A percentile compares a stretch with the other conserved stretches of the same genome.
phyloP scores from a whole-genome alignment of 495 filamentous ascomycete species.

The Aspergillus haitiensis region DNA sequence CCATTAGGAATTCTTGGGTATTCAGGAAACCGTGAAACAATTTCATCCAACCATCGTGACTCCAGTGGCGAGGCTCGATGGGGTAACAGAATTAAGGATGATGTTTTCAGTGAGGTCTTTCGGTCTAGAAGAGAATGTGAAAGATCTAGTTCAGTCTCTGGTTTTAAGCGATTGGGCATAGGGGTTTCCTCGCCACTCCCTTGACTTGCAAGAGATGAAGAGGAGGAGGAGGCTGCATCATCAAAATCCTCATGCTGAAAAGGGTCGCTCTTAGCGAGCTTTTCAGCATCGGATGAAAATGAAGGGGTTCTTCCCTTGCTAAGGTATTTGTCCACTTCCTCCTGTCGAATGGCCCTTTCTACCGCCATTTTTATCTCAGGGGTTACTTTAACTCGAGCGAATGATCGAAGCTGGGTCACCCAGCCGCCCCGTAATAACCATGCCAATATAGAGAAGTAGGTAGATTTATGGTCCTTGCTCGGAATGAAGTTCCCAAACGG shows the following conservation, averaged over 20 bases:
- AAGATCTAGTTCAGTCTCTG: conserved; percentile 31
- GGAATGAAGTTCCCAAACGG: conserved; percentile 81
- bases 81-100: conserved; percentile 52
- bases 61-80: conserved; percentile 60
- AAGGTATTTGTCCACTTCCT: conserved; percentile 46
- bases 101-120: conserved; percentile 40
- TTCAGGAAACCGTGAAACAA: conserved; percentile 58
- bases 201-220: conserved; percentile 44
- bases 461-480: conserved; percentile 80
- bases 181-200: conserved; percentile 44
- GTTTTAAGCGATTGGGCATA: conserved; percentile 33
- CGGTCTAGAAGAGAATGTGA: conserved; percentile 43
- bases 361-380: conserved; percentile 52
- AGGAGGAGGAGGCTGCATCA: conserved; percentile 39
- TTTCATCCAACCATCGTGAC: conserved; percentile 71
- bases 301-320: conserved; percentile 29
- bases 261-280: not conserved
- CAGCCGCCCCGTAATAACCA: conserved; percentile 91
- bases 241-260: conserved; percentile 30
- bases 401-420: conserved; percentile 88
- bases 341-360: conserved; percentile 44
- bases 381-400: conserved; percentile 71
- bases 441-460: conserved; percentile 85
- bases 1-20: conserved; percentile 16
- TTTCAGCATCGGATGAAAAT: conserved; percentile 10